A percentile compares a stretch with the other conserved stretches of the same genome.
Evolutionary conservation across 441 rosid genomes (phyloP).

Genomic region (Adansonia grandidieri): DNA sequence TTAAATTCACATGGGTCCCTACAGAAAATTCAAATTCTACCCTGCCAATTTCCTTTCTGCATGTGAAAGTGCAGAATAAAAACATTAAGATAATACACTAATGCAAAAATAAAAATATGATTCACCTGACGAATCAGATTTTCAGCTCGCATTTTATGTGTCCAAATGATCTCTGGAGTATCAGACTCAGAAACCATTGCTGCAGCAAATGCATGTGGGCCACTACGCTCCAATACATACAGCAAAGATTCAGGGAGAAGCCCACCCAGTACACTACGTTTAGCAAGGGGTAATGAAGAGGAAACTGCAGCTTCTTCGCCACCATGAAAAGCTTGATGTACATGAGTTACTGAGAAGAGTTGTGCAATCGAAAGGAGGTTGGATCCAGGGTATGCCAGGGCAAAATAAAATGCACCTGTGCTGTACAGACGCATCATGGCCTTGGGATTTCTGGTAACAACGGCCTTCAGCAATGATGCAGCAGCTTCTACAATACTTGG

Average conservation of each 20-base stretch:
- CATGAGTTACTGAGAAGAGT: conserved; percentile 92
- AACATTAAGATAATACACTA: conserved; percentile 22
- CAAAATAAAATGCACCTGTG: conserved; percentile 99
- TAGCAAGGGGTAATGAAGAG: conserved; percentile 93
- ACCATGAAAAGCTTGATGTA: conserved; percentile 99
- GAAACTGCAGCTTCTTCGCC: conserved; percentile 99
- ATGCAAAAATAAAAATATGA: conserved; percentile 30
- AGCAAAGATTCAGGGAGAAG: conserved; percentile 97
- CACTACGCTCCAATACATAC: conserved; percentile 98
- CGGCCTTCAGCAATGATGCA: conserved; percentile 92
- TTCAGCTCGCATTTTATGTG: conserved; percentile 99
- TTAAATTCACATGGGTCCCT: neutral
- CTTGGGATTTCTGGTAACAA: conserved; percentile 98
- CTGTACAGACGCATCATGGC: conserved; percentile 97
- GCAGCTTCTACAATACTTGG: conserved; percentile 96
- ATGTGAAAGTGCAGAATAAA: conserved; percentile 21
- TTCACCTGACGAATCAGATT: conserved; percentile 90
- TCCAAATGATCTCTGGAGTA: conserved; percentile 99
- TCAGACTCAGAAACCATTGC: conserved; percentile 99
- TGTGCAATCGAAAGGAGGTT: conserved; percentile 92
- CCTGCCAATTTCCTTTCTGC: conserved; percentile 18
- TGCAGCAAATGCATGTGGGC: conserved; percentile 96
- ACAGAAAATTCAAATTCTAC: conserved; percentile 13
- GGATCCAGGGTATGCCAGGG: conserved; percentile 98
- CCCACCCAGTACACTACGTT: conserved; percentile 98